Evolutionary conservation across 805 yeast genomes (phyloP), one percentile per base, ranked within the genome.

Genomic region (Metschnikowia similis): DNA sequence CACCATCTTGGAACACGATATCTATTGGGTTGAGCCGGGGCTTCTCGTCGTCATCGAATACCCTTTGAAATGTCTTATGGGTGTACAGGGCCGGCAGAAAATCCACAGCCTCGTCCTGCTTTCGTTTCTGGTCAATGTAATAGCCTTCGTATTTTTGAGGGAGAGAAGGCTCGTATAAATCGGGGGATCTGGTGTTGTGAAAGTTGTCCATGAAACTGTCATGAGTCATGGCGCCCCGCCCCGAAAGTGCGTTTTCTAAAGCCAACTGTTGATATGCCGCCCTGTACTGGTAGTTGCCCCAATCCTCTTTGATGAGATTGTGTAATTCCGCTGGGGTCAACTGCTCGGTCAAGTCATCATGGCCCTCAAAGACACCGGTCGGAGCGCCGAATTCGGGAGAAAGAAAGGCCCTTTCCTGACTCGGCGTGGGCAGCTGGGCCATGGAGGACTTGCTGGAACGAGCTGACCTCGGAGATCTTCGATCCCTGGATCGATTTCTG

Each of bases 11-110:
- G 53, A 74, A 74, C 6, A 74, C 77, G 36, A 61, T 56, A 48
- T 71, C 75, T 54, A 68, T 67, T 2, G 78, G 78, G 49, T 70
- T 72, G 44, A 67, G 66, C 38, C 57, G 59, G 44, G 70, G 73
- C 6, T 67, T 65, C 26, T 59, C 58, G 16, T 56, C 59, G 13
- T 49, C 48, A 37, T 67, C 53, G 49, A 73, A 72, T 4, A 73
- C 74, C 6, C 72, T 72, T 26, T 57, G 51, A 52, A 72, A 71
- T 1, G 76, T 72, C 47, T 66, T 67, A 50, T 71, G 76, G 1
- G 74, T 68, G 56, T 71, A 72, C 48, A 62, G 46, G 16, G 61
- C 66, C 6, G 75, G 75, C 53, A 69, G 70, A 41, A 56, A 36
- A 5, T 46, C 54, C 16, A 56, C 58, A 1, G 76, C 66, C 8